Base-by-base conservation (phyloP, 257 asterid species). In the Anisodus tanguticus region DNA sequence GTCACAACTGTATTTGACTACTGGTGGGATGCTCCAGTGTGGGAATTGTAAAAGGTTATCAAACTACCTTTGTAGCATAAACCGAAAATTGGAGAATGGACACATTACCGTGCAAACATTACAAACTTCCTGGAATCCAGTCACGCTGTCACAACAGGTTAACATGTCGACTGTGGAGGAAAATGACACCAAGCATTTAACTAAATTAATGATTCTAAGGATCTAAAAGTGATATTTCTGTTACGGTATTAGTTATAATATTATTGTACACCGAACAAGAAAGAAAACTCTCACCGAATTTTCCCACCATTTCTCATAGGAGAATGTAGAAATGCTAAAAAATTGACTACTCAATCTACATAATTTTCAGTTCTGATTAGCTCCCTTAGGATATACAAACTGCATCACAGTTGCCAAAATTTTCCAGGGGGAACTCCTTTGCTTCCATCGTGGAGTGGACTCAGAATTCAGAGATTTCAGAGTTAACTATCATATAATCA, bases 261-360 rank as follows among this genome's bases (percentile, higher is more conserved):
- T 82, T 92, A 90, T 85, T 85, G 90, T 92, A 94, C 96, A 93
- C 69, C 51, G 91, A 86, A 89, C 57, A 89, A 88, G 88, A 41
- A 86, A 86, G 53, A 87, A 71, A 85, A 57, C 87, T 84, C 83
- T 57, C 45, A 55, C 47, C 85, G 35, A 83, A 37, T 83, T 86
- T 85, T 85, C 87, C 91, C 82, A 89, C 90, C 92, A 88, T 63
- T 84, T 82, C 82, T 86, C 87, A 68, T 74, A 82, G 84, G 54
- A 83, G 78, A 86, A 83, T 81, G 88, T 85, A 85, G 88, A 80
- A 85, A 84, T 64, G 72, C 90, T 88, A 87, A 90, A 92, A 88
- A 88, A 89, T 58, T 86, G 88, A 87, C 93, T 90, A 87, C 84
- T 77, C 45, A 86, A 85, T 86, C 94, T 95, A 95, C 89, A 89